Conservation (phyloP, 345 rosid genomes). For the Melastoma malabathricum region DNA sequence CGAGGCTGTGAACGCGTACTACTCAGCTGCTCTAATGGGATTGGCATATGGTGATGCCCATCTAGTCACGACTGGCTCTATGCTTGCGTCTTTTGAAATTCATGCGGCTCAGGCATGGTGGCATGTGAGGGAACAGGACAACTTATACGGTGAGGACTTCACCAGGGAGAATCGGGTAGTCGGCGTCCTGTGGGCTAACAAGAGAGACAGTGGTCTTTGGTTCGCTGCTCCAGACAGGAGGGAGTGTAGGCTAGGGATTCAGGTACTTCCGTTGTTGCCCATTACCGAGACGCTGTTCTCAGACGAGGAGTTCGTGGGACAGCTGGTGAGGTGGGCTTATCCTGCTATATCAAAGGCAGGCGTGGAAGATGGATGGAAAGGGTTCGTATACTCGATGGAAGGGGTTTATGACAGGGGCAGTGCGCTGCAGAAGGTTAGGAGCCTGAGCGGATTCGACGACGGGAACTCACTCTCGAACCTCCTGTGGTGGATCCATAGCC, state of each 20-base stretch:
- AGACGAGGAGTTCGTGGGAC: slow-evolving; percentile 31
- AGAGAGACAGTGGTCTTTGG: slow-evolving; percentile 89
- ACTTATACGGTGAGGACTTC: slow-evolving; percentile 45
- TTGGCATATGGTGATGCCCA: slow-evolving; percentile 84
- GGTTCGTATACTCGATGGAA: slow-evolving; percentile 73
- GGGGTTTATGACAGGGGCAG: slow-evolving; percentile 47
- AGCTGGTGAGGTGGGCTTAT: slow-evolving; percentile 72
- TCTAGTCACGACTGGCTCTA: slow-evolving; percentile 53
- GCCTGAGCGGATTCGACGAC: slow-evolving; percentile 48
- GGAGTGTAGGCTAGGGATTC: slow-evolving; percentile 87
- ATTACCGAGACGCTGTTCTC: slow-evolving; percentile 65
- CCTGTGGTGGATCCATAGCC: slow-evolving; percentile 86
- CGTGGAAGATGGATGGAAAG: slow-evolving; percentile 93
- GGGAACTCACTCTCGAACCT: slow-evolving; percentile 74
- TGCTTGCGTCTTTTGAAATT: slow-evolving; percentile 63
- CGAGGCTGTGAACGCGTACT: slow-evolving; percentile 86
- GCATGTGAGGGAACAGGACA: slow-evolving; percentile 61
- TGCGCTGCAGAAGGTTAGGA: slow-evolving; percentile 48
- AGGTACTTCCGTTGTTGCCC: slow-evolving; percentile 58
- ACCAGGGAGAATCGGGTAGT: slow-evolving; percentile 62
- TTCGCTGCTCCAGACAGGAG: slow-evolving; percentile 69
- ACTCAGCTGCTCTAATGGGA: slow-evolving; percentile 84
- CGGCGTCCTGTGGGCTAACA: slow-evolving; percentile 81
- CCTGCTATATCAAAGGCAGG: slow-evolving; percentile 58
- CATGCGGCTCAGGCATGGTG: slow-evolving; percentile 89